Conservation (phyloP, 192 early-diverging fungal genomes). For the Backusella mclennaniae region DNA sequence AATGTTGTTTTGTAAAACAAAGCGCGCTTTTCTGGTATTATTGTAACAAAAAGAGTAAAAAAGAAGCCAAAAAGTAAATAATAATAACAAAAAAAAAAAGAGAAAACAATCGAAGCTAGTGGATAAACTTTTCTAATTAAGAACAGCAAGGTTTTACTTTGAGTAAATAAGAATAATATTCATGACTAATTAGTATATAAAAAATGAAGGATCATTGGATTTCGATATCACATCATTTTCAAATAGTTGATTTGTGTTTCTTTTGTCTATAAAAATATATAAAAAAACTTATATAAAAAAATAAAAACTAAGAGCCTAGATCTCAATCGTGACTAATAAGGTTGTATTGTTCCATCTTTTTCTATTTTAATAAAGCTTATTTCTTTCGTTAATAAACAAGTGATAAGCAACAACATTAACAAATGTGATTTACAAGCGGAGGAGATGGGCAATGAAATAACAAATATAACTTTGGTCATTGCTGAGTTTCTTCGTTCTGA, state of each 20-base stretch:
- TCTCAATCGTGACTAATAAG: background rate
- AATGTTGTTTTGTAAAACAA: background rate
- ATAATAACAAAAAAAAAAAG: background rate
- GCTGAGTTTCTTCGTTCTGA: too few relatives aligned
- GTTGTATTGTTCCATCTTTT: background rate
- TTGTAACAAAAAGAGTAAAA: background rate
- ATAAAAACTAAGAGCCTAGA: background rate
- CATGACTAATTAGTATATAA: background rate
- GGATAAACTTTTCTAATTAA: background rate
- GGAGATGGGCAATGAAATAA: background rate
- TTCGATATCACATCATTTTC: background rate
- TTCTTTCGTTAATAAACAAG: background rate
- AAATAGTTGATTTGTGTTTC: background rate
- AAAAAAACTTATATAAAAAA: background rate
- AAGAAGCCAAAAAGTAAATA: background rate
- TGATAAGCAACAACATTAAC: too few relatives aligned
- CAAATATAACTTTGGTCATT: too few relatives aligned
- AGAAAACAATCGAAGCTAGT: background rate
- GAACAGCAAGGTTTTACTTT: background rate
- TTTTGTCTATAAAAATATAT: background rate
- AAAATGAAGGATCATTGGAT: background rate
- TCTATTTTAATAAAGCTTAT: background rate
- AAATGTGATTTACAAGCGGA: background rate
- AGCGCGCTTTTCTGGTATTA: background rate
- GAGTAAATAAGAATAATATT: background rate